These are phyloP conservation scores for Andrographis paniculata DNA, from an alignment of 305 asterid species.

Conservation along the genomic window DNA sequence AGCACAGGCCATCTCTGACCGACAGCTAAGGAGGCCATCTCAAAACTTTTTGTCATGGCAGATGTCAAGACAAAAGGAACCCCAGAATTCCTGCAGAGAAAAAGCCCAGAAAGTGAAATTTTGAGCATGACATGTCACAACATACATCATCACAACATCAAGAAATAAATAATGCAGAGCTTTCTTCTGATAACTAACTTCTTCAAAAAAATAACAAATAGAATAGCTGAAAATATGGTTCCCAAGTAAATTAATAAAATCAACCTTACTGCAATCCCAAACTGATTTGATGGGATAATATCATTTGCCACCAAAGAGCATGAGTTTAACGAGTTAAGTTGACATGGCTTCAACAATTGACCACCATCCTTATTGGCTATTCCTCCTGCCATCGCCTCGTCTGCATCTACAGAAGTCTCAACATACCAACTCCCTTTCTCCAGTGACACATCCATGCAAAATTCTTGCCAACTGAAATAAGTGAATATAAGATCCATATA, in stretches of 20 bases:
- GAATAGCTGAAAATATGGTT: background rate
- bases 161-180: background rate
- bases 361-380: slow-evolving; percentile 18
- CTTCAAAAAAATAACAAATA: background rate
- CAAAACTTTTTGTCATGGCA: slow-evolving; percentile 53
- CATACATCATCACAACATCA: too few relatives aligned
- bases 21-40: slow-evolving; percentile 77
- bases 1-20: slow-evolving; percentile 97
- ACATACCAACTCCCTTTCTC: slow-evolving; percentile 79
- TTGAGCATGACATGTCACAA: background rate
- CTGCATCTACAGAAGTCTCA: slow-evolving; percentile 31
- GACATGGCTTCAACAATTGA: slow-evolving; percentile 20
- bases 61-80: slow-evolving; percentile 68
- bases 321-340: slow-evolving; percentile 19
- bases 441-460: slow-evolving; percentile 63
- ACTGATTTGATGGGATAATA: slow-evolving; percentile 20
- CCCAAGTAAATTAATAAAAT: background rate
- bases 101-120: background rate
- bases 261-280: slow-evolving; percentile 1
- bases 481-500: slow-evolving; percentile 8
- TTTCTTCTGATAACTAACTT: slow-evolving; percentile 1
- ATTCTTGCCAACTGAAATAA: slow-evolving; percentile 85
- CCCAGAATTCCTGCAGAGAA: slow-evolving; percentile 36
- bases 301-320: slow-evolving; percentile 23
- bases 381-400: slow-evolving; percentile 21